These are phyloP conservation scores for Lentinula boryana DNA, from an alignment of 768 basidiomycete genomes.

Conservation along the genomic window DNA sequence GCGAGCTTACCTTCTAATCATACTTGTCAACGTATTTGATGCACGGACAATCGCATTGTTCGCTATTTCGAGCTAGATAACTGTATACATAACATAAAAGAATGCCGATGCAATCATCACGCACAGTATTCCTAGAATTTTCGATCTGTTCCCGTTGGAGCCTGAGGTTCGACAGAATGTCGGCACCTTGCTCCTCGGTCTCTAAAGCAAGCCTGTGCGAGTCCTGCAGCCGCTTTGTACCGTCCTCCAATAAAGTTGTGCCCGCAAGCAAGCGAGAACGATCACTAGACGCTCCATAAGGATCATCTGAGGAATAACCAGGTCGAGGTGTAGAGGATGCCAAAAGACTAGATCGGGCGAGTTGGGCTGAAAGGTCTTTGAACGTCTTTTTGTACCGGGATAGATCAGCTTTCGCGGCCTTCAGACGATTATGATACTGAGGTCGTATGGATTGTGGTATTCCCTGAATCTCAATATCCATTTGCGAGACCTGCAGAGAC, in stretches of 20 bases:
- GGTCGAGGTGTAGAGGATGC: constrained; percentile 33
- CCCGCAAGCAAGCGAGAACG: constrained; percentile 77
- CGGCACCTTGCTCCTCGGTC: constrained; percentile 93
- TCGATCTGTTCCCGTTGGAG: constrained; percentile 92
- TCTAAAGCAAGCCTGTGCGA: constrained; percentile 91
- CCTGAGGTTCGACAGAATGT: constrained; percentile 81
- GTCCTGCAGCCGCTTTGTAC: constrained; percentile 79
- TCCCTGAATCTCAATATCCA: constrained; percentile 97
- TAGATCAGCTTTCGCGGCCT: constrained; percentile 69
- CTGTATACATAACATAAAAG: not conserved
- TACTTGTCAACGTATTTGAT: constrained; percentile 86
- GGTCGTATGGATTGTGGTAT: constrained; percentile 82
- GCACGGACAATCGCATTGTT: constrained; percentile 89
- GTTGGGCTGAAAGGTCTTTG: constrained; percentile 64
- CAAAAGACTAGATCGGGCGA: constrained; percentile 76
- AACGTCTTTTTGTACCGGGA: constrained; percentile 75
- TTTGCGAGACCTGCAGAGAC: constrained; percentile 79
- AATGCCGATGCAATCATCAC: constrained; percentile 15
- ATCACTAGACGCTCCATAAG: constrained; percentile 65
- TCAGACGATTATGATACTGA: constrained; percentile 71
- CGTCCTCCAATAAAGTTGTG: constrained; percentile 76
- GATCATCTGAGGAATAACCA: constrained; percentile 67
- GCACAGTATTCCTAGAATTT: constrained; percentile 83
- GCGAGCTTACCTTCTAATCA: constrained; percentile 81
- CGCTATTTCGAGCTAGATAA: constrained; percentile 68